phyloP scores from a whole-genome alignment of 1,284 basidiomycete species.

The Meira miltonrushii region DNA sequence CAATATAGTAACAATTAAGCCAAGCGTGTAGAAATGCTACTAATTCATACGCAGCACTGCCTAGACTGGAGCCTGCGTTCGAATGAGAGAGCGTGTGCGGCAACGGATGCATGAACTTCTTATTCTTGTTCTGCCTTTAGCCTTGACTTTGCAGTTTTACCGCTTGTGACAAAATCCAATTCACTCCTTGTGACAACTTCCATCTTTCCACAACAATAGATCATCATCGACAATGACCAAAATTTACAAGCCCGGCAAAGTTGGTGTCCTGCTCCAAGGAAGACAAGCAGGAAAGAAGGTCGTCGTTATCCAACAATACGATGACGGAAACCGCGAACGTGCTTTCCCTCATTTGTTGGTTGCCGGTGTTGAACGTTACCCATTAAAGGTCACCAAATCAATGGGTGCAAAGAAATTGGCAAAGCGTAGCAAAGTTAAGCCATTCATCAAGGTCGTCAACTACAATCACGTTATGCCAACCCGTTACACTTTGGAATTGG shows the following conservation, averaged over 20 bases:
- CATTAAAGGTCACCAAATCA: constrained; percentile 50
- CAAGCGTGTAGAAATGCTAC: too few relatives aligned
- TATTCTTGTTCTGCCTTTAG: too few relatives aligned
- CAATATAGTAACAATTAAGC: too few relatives aligned
- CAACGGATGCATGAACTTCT: too few relatives aligned
- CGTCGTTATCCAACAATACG: constrained; percentile 53
- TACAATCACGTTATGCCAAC: constrained; percentile 54
- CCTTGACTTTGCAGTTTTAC: too few relatives aligned
- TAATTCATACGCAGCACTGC: too few relatives aligned
- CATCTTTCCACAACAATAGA: neutral
- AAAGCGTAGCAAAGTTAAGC: constrained; percentile 52
- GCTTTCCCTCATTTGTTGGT: constrained; percentile 50
- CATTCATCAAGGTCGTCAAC: constrained; percentile 50
- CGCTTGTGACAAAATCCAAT: too few relatives aligned
- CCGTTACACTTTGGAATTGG: constrained; percentile 52
- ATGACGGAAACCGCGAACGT: constrained; percentile 52
- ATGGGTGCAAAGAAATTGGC: constrained; percentile 53
- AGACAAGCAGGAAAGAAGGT: constrained; percentile 53
- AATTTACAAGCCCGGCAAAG: constrained; percentile 64
- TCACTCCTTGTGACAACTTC: constrained; percentile 1
- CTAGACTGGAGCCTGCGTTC: too few relatives aligned
- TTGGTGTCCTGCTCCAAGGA: constrained; percentile 55
- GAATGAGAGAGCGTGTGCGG: too few relatives aligned
- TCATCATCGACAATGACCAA: constrained; percentile 34
- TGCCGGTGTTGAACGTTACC: constrained; percentile 52